Percentiles rank a stretch among this genome's conserved stretches.
These are phyloP conservation scores for Casuarina cunninghamiana DNA, from an alignment of 306 rosid species.

Conservation along the genomic window DNA sequence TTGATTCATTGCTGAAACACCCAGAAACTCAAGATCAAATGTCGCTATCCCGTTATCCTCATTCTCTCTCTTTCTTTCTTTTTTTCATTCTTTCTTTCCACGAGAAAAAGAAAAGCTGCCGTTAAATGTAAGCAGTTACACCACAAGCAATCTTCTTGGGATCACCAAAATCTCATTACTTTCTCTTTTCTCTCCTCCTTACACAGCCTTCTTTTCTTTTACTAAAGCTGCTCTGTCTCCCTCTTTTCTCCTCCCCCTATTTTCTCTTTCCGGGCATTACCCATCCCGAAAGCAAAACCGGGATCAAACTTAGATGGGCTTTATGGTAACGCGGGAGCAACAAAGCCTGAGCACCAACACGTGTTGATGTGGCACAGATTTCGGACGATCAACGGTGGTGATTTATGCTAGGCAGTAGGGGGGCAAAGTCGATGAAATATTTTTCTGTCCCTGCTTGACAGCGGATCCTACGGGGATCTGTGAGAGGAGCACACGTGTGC, in stretches of 20 bases:
- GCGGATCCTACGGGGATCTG: conserved; percentile 50
- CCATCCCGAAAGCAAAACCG: conserved; percentile 28
- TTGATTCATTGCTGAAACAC: neutral
- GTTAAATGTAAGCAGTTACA: conserved; percentile 21
- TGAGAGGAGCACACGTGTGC: conserved; percentile 72
- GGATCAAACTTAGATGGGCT: conserved; percentile 5
- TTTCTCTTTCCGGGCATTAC: conserved; percentile 40
- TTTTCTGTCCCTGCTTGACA: conserved; percentile 25
- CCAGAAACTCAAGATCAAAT: conserved; percentile 5
- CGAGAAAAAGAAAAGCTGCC: conserved; percentile 53
- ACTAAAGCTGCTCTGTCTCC: conserved; percentile 62
- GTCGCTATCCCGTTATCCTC: conserved; percentile 12
- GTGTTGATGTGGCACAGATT: conserved; percentile 31
- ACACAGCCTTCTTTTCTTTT: conserved; percentile 50
- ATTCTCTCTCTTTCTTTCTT: neutral
- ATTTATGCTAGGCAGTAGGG: conserved; percentile 42
- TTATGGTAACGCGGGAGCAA: conserved; percentile 27
- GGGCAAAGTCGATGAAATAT: conserved; percentile 47
- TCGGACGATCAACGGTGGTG: conserved; percentile 35
- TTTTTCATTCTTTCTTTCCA: neutral
- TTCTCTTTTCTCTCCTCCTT: conserved; percentile 38
- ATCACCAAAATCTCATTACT: conserved; percentile 60
- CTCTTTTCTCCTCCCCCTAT: conserved; percentile 24
- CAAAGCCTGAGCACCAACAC: conserved; percentile 26
- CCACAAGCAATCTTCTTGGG: conserved; percentile 60